phyloP scores from a whole-genome alignment of 1,139 yeast species.

The Taphrina wiesneri region DNA sequence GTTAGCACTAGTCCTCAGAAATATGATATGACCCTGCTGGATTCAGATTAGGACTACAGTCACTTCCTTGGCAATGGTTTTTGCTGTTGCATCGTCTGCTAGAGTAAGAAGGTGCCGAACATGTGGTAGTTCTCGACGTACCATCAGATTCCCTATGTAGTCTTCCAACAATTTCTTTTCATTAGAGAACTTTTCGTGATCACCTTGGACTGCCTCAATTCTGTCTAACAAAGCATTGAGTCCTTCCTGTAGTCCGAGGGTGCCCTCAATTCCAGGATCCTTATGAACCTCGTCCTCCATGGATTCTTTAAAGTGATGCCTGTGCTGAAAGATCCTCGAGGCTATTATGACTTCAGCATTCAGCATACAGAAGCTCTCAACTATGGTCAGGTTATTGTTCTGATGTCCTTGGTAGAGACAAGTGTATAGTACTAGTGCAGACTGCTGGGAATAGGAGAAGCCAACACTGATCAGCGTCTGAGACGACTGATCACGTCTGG shows the following conservation, averaged over 20 bases:
- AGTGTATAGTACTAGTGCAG: neutral
- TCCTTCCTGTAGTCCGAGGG: slow-evolving; percentile 13
- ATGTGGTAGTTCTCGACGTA: neutral
- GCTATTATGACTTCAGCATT: too few species aligned
- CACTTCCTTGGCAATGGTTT: neutral
- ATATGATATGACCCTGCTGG: neutral
- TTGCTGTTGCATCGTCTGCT: slow-evolving; percentile 13
- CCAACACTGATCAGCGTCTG: neutral
- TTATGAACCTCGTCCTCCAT: neutral
- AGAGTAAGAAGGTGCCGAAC: neutral
- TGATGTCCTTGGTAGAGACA: neutral
- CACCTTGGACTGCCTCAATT: slow-evolving; percentile 21
- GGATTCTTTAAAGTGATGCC: neutral
- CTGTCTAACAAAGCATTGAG: slow-evolving; percentile 23
- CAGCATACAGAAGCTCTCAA: too few species aligned
- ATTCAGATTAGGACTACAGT: too few species aligned
- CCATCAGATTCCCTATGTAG: slow-evolving; percentile 23
- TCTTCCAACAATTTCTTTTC: slow-evolving; percentile 29
- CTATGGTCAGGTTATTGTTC: too few species aligned
- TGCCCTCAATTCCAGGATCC: slow-evolving; percentile 9
- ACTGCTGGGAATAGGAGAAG: neutral
- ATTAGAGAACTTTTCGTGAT: slow-evolving; percentile 9
- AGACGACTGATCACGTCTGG: slow-evolving; percentile 1
- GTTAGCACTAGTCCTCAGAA: too few species aligned
- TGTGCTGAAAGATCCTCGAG: too few species aligned